phyloP scores from a whole-genome alignment of 306 rosid species.

The Prunus mume region DNA sequence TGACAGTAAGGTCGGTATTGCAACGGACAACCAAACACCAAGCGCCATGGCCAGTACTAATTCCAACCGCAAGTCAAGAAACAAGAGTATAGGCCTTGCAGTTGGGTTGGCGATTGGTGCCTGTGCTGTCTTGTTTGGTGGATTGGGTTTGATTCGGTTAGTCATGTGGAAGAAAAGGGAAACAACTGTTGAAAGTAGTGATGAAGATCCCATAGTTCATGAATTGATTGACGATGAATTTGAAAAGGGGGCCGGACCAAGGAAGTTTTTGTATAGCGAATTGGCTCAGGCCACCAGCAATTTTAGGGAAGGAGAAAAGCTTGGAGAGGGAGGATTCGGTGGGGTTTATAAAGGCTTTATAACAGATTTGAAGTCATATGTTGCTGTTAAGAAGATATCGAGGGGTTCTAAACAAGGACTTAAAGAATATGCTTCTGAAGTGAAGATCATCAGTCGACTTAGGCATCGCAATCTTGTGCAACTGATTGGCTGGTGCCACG shows the following conservation, averaged over 20 bases:
- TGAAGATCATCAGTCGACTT: neutral
- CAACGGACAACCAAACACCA: neutral
- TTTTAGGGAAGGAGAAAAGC: neutral
- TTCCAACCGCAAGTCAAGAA: neutral
- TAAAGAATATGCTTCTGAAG: neutral
- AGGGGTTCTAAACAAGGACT: no score
- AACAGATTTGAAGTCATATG: no score
- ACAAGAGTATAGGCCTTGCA: neutral
- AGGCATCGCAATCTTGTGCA: neutral
- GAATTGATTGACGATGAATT: conserved; percentile 24
- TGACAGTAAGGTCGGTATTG: neutral
- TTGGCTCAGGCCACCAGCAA: neutral
- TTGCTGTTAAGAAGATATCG: no score
- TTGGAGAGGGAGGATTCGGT: no score
- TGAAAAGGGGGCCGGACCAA: conserved; percentile 26
- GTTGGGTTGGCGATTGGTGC: neutral
- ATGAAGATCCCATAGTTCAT: conserved; percentile 6
- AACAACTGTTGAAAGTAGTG: neutral
- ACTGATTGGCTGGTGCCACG: conserved; percentile 8
- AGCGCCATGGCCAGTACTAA: neutral
- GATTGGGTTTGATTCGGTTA: neutral
- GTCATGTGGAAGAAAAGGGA: conserved; percentile 12
- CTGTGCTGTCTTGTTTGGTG: neutral
- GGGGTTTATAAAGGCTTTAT: no score
- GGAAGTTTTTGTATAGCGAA: neutral